Conservation (phyloP, 306 rosid species). For the Quercus bicolor region DNA sequence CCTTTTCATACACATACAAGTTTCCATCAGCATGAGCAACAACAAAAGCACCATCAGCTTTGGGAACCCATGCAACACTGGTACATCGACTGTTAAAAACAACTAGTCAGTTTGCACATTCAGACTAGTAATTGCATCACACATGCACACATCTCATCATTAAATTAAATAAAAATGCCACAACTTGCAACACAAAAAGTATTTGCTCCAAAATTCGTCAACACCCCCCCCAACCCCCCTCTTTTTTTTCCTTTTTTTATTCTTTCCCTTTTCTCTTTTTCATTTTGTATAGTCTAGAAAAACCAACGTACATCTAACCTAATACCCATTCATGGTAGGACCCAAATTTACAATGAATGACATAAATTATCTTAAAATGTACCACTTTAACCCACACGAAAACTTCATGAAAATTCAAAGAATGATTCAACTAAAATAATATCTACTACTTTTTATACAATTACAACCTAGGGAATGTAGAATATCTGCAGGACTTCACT, state of each 20-base stretch:
- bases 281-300: not conserved
- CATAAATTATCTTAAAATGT: not conserved
- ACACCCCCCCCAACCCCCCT: not conserved
- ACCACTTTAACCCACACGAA: not conserved
- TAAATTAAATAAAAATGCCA: not conserved
- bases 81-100: conserved; percentile 83
- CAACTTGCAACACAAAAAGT: not conserved
- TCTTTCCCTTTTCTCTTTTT: too few relatives aligned
- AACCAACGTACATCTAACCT: not conserved
- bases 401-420: not conserved
- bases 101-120: not conserved
- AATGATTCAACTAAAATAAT: not conserved
- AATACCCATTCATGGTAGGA: not conserved
- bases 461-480: not conserved
- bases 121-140: not conserved
- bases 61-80: conserved; percentile 86
- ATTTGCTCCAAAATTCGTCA: not conserved
- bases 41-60: conserved; percentile 83
- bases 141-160: not conserved
- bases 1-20: conserved; percentile 87
- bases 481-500: not conserved
- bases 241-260: too few relatives aligned
- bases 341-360: not conserved
- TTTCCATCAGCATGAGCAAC: conserved; percentile 96
- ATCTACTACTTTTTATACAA: not conserved